These are phyloP conservation scores for Candida montana DNA, from an alignment of 805 yeast species.

Conservation along the genomic window DNA sequence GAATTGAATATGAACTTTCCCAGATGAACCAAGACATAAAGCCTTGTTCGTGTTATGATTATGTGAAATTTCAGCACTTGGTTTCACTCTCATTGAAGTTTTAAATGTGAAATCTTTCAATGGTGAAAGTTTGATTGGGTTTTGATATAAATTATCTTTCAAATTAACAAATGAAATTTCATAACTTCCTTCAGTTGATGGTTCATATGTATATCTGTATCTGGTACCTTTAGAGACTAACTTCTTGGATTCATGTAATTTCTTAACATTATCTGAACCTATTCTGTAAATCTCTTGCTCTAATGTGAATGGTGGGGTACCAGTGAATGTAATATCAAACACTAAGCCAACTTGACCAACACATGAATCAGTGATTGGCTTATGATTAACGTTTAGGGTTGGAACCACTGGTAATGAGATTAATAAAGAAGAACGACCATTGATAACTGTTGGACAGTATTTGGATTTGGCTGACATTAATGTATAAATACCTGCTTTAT, in stretches of 20 bases:
- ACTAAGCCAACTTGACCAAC: constrained; percentile 86
- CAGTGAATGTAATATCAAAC: constrained; percentile 62
- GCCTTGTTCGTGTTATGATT: constrained; percentile 11
- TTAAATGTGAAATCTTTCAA: constrained; percentile 46
- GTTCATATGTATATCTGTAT: constrained; percentile 61
- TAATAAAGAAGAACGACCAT: constrained; percentile 47
- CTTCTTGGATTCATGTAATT: constrained; percentile 32
- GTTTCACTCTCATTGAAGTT: constrained; percentile 68
- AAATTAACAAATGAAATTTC: constrained; percentile 63
- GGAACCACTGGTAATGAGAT: constrained; percentile 59
- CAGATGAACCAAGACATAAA: constrained; percentile 44
- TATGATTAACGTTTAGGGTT: constrained; percentile 33
- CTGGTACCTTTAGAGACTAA: constrained; percentile 38
- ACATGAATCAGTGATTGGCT: constrained; percentile 73
- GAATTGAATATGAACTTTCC: constrained; percentile 49
- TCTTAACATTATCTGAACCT: constrained; percentile 28
- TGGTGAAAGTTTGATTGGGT: constrained; percentile 32
- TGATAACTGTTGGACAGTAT: constrained; percentile 61
- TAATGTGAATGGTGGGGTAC: constrained; percentile 78
- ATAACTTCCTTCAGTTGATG: constrained; percentile 77
- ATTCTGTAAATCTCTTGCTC: constrained; percentile 56
- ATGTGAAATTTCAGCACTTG: constrained; percentile 38
- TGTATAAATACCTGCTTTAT: constrained; percentile 61
- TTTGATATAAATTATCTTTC: constrained; percentile 58
- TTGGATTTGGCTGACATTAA: constrained; percentile 50